Percentiles rank a stretch among this genome's conserved stretches.
These are phyloP conservation scores for Calonectria naviculata DNA, from an alignment of 2,329 filamentous ascomycete genomes.

Conservation along the genomic window DNA sequence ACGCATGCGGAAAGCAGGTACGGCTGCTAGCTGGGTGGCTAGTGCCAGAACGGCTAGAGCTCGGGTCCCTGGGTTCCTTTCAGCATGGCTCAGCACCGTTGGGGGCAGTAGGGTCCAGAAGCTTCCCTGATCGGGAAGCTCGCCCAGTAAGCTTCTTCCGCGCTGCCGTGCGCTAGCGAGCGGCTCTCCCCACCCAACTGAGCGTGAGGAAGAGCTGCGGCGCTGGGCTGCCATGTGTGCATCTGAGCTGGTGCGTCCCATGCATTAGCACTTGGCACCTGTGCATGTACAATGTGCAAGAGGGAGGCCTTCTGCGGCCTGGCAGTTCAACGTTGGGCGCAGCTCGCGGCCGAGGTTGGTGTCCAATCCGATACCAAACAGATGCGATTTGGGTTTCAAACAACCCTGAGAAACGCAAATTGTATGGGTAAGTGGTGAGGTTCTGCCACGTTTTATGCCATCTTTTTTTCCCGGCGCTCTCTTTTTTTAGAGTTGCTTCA, in stretches of 20 bases:
- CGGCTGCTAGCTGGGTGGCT: background rate
- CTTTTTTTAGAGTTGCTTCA: constrained; percentile 6
- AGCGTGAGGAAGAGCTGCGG: background rate
- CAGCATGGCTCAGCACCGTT: background rate
- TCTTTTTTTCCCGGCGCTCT: background rate
- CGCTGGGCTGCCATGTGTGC: background rate
- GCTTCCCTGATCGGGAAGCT: background rate
- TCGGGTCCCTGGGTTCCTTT: background rate
- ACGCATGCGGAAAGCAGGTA: background rate
- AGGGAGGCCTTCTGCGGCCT: background rate
- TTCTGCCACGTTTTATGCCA: background rate
- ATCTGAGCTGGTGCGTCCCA: background rate
- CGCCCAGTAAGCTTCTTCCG: background rate
- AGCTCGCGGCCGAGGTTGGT: background rate
- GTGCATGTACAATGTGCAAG: background rate
- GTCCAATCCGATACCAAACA: background rate
- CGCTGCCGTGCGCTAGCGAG: background rate
- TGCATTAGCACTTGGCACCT: background rate
- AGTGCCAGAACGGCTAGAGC: background rate
- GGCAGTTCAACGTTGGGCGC: background rate
- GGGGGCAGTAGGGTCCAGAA: background rate
- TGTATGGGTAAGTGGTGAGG: background rate
- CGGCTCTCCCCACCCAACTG: background rate
- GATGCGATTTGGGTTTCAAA: background rate
- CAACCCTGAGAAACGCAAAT: background rate